Evolutionary conservation across 768 basidiomycete genomes (phyloP).

Genomic region (Suillus americanus): DNA sequence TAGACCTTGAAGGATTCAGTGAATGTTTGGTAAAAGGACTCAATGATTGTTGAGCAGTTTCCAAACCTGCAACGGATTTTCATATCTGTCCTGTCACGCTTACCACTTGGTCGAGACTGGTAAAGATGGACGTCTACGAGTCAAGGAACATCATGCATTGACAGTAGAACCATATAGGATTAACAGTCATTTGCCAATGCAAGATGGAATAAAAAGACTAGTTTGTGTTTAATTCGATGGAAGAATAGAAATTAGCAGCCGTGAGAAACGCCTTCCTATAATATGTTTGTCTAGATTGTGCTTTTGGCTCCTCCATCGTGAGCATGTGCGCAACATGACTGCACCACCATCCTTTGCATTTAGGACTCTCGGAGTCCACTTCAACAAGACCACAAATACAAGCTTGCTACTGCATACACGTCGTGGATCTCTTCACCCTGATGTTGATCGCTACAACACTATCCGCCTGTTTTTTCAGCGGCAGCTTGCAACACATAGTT

Average conservation of each 20-base stretch:
- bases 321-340: constrained; percentile 11
- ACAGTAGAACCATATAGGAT: too few species aligned
- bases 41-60: too few species aligned
- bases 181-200: too few species aligned
- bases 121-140: too few species aligned
- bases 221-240: too few species aligned
- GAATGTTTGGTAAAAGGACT: too few species aligned
- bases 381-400: constrained; percentile 5
- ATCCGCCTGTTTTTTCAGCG: constrained; percentile 60
- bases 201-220: too few species aligned
- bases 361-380: constrained; percentile 5
- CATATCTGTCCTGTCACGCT: too few species aligned
- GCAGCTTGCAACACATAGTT: constrained; percentile 21
- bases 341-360: constrained; percentile 4
- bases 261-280: constrained; percentile 2
- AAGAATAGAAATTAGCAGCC: neutral
- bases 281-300: neutral
- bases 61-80: too few species aligned
- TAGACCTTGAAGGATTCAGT: too few species aligned
- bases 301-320: neutral
- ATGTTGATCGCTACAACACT: constrained; percentile 55
- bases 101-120: too few species aligned
- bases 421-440: constrained; percentile 24
- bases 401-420: constrained; percentile 24
- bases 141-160: too few species aligned